A percentile compares a stretch with the other conserved stretches of the same genome.
Evolutionary conservation across 163 green algal species (phyloP).

Genomic region (Chlamydomonas reinhardtii): DNA sequence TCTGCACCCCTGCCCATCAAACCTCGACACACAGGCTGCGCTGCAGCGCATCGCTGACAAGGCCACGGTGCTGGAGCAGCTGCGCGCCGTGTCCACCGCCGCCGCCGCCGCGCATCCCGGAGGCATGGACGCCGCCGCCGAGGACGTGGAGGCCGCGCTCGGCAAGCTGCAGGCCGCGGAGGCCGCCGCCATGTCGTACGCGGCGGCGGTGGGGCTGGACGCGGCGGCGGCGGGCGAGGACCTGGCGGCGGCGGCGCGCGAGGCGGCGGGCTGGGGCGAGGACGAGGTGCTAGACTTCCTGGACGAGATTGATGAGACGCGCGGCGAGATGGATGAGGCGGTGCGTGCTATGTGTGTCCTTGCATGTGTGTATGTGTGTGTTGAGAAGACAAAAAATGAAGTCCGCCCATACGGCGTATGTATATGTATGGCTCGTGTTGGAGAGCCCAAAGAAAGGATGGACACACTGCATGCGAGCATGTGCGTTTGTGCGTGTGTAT

Average conservation of each 20-base stretch:
- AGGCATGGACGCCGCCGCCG: not conserved
- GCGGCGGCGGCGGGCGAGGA: too few relatives aligned
- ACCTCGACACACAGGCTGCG: not conserved
- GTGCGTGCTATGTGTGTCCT: not conserved
- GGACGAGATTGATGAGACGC: not conserved
- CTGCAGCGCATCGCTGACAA: slow-evolving; percentile 5
- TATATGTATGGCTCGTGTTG: too few relatives aligned
- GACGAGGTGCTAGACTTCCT: not conserved
- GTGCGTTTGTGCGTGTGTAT: too few relatives aligned
- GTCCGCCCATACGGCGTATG: too few relatives aligned
- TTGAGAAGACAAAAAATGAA: too few relatives aligned
- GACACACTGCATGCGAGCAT: too few relatives aligned
- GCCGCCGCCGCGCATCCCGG: slow-evolving; percentile 1
- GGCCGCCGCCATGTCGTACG: too few relatives aligned
- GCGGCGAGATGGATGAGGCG: not conserved
- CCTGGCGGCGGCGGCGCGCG: too few relatives aligned
- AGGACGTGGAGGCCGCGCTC: not conserved
- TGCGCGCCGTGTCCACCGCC: not conserved
- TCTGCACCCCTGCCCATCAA: too few relatives aligned
- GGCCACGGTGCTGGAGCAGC: not conserved
- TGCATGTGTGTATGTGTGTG: too few relatives aligned
- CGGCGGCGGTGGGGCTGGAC: not conserved
- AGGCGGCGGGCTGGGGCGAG: not conserved
- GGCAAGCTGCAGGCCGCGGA: too few relatives aligned
- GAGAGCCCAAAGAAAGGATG: too few relatives aligned